These are phyloP conservation scores for Gossypium lobatum DNA, from an alignment of 441 rosid genomes.

Conservation along the genomic window DNA sequence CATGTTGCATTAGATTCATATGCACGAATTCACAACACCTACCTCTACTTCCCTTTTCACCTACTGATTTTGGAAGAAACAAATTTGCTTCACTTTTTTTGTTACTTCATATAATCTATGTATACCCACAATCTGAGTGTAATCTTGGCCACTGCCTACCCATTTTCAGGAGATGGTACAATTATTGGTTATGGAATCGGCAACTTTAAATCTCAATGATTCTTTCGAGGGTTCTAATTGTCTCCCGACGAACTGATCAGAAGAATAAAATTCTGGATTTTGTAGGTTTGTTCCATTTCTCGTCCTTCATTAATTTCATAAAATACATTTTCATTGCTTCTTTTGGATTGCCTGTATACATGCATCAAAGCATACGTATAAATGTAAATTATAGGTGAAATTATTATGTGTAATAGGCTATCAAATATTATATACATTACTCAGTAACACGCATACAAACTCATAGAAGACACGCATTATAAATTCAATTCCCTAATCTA, in stretches of 20 bases:
- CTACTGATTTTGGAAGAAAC: not conserved
- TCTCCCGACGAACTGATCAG: constrained; percentile 68
- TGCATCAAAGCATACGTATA: not conserved
- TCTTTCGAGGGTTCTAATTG: constrained; percentile 74
- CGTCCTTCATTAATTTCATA: not conserved
- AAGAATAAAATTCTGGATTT: constrained; percentile 81
- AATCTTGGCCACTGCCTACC: not conserved
- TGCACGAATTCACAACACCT: not conserved
- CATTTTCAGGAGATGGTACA: not conserved
- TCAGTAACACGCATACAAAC: not conserved
- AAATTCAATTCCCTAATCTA: not conserved
- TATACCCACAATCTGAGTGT: not conserved
- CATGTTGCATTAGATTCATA: not conserved
- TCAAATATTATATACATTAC: not conserved
- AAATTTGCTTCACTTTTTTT: not conserved
- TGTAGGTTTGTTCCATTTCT: constrained; percentile 47
- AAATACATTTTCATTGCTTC: not conserved
- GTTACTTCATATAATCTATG: not conserved
- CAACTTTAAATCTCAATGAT: constrained; percentile 7
- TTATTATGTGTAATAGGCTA: not conserved
- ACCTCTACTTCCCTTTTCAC: not conserved
- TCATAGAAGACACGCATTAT: not conserved
- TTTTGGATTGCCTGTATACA: not conserved
- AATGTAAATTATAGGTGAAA: not conserved
- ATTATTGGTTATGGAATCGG: constrained; percentile 20